Conservation (phyloP, 169 alveolate species). For the Cryptosporidium tyzzeri region DNA sequence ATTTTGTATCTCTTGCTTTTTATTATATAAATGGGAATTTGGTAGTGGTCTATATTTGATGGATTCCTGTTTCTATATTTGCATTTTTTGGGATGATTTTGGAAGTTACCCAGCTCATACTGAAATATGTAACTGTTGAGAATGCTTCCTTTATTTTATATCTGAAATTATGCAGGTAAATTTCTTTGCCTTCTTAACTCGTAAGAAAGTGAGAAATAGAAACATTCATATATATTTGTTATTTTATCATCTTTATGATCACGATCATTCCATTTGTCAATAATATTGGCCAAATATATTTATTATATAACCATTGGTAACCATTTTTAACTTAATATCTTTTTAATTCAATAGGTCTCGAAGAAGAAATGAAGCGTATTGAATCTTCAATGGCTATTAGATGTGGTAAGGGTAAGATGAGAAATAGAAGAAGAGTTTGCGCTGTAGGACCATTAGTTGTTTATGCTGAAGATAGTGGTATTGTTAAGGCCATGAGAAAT, state of each 20-base stretch:
- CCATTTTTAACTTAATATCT: not conserved
- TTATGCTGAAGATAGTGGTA: constrained; percentile 92
- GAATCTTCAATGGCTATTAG: constrained; percentile 86
- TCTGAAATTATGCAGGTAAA: constrained; percentile 11
- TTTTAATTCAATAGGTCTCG: constrained; percentile 25
- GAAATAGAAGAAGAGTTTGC: constrained; percentile 94
- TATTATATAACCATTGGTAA: not conserved
- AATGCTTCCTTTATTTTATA: constrained; percentile 52
- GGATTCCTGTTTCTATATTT: too few relatives aligned
- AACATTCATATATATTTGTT: not conserved
- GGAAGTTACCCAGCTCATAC: constrained; percentile 78
- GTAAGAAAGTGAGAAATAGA: not conserved
- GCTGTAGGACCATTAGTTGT: constrained; percentile 98
- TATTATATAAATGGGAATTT: too few relatives aligned
- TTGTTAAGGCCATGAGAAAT: constrained; percentile 96
- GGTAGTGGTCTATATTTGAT: too few relatives aligned
- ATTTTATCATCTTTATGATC: too few relatives aligned
- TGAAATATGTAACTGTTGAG: constrained; percentile 60
- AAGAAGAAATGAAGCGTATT: constrained; percentile 72
- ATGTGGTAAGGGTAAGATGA: constrained; percentile 95
- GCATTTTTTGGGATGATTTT: constrained; percentile 61
- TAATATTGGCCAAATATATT: not conserved
- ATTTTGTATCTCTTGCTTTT: too few relatives aligned
- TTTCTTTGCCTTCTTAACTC: not conserved
- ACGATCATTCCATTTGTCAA: not conserved